A percentile compares a stretch with the other conserved stretches of the same genome.
phyloP scores from a whole-genome alignment of 768 basidiomycete species.

The Tylopilus felleus region DNA sequence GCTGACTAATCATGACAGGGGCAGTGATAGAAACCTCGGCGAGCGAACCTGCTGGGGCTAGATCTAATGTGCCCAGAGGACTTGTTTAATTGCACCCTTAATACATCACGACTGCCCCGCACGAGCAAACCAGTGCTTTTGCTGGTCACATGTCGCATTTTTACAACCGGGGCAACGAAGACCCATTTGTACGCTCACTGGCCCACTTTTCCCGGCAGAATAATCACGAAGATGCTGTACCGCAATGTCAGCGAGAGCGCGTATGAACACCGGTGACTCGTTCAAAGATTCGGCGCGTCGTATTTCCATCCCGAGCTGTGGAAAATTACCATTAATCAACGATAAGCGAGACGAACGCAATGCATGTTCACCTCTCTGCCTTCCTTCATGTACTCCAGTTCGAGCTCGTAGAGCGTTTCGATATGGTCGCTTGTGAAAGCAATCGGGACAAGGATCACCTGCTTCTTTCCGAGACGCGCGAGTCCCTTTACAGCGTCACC shows the following conservation, averaged over 20 bases:
- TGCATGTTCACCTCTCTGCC: conserved; percentile 71
- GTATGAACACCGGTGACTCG: conserved; percentile 92
- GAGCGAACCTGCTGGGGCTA: too few species aligned
- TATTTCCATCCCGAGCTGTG: conserved; percentile 85
- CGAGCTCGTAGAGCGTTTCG: conserved; percentile 95
- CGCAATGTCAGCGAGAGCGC: conserved; percentile 90
- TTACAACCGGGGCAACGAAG: conserved; percentile 94
- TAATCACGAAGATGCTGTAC: conserved; percentile 72
- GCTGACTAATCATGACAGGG: conserved; percentile 27
- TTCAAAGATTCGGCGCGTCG: conserved; percentile 89
- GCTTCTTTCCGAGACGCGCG: conserved; percentile 70
- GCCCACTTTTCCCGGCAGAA: conserved; percentile 49
- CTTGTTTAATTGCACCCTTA: conserved; percentile 1
- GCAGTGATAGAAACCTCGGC: not conserved
- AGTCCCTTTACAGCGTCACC: conserved; percentile 86
- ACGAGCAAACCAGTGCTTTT: conserved; percentile 86
- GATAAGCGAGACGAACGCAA: not conserved
- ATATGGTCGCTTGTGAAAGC: conserved; percentile 99
- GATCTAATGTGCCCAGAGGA: not conserved
- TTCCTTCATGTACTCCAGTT: conserved; percentile 90
- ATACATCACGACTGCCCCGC: conserved; percentile 52
- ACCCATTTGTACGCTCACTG: conserved; percentile 73
- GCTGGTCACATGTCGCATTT: conserved; percentile 80
- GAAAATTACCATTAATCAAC: not conserved
- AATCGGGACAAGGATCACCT: conserved; percentile 84